Conservation (phyloP, 164 flowering plant genomes). For the Umbilicus rupestris region DNA sequence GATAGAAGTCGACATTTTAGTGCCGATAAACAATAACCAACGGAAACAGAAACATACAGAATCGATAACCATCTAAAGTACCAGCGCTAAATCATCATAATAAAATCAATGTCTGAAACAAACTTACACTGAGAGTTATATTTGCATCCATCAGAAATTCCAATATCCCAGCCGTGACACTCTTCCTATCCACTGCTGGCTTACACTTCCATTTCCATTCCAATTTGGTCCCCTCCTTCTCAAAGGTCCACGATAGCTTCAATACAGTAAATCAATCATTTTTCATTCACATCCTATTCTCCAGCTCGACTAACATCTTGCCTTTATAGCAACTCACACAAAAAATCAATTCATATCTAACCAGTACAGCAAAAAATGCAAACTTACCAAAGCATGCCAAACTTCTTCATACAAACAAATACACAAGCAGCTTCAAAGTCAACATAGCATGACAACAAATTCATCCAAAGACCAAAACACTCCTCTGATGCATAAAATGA, state of each 20-base stretch:
- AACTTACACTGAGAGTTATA: slow-evolving; percentile 69
- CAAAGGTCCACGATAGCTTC: slow-evolving; percentile 94
- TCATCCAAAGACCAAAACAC: background rate
- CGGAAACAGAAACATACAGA: background rate
- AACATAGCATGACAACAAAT: background rate
- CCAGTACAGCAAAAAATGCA: background rate
- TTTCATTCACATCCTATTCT: background rate
- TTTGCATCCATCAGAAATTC: slow-evolving; percentile 91
- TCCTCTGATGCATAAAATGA: background rate
- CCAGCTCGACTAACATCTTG: background rate
- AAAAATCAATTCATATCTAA: background rate
- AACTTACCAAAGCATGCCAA: too few relatives aligned
- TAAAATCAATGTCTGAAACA: background rate
- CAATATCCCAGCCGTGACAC: slow-evolving; percentile 47
- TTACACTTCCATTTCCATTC: slow-evolving; percentile 95
- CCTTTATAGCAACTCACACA: background rate
- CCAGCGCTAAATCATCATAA: background rate
- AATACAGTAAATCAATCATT: slow-evolving; percentile 1
- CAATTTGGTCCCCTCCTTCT: slow-evolving; percentile 76
- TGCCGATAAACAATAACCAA: background rate
- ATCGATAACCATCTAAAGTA: background rate
- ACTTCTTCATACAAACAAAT: background rate
- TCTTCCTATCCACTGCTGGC: slow-evolving; percentile 47
- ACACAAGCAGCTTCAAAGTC: background rate
- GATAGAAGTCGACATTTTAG: too few relatives aligned